Percentiles rank a stretch among this genome's conserved stretches.
phyloP scores from a whole-genome alignment of 2,329 filamentous ascomycete species.

The Tolypocladium nubicola region DNA sequence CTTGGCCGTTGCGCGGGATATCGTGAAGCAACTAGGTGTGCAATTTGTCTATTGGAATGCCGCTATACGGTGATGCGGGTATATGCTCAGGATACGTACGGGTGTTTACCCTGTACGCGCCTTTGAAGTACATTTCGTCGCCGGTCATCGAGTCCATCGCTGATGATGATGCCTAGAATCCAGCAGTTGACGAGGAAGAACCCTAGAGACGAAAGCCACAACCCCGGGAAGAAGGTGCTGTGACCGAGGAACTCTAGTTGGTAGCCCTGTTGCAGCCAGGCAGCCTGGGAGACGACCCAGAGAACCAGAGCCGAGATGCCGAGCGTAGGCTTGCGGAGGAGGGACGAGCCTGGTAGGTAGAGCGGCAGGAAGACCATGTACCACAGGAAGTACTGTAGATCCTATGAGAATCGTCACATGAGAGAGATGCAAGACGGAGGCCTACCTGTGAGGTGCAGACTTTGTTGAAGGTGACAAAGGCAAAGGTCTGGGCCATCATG shows the following conservation, averaged over 20 bases:
- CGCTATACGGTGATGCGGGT: background rate
- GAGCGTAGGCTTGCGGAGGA: slow-evolving; percentile 47
- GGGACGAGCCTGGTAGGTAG: slow-evolving; percentile 71
- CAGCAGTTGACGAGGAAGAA: slow-evolving; percentile 86
- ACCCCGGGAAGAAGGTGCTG: slow-evolving; percentile 75
- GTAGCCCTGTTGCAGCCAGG: slow-evolving; percentile 69
- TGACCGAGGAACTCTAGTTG: slow-evolving; percentile 68
- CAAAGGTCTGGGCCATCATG: slow-evolving; percentile 92
- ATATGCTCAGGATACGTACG: background rate
- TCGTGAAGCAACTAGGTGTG: background rate
- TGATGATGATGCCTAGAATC: slow-evolving; percentile 72
- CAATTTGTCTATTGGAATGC: no score
- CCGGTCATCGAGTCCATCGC: slow-evolving; percentile 37
- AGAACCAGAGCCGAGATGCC: slow-evolving; percentile 56
- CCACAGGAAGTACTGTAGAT: slow-evolving; percentile 84
- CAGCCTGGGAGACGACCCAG: slow-evolving; percentile 68
- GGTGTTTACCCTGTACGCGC: slow-evolving; percentile 10
- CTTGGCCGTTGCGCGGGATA: background rate
- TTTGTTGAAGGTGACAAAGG: slow-evolving; percentile 97
- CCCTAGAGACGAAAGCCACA: slow-evolving; percentile 63
- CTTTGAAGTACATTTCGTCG: slow-evolving; percentile 6
- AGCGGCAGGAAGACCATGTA: slow-evolving; percentile 90
- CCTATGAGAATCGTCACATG: background rate
- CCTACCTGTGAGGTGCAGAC: slow-evolving; percentile 93
- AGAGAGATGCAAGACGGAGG: background rate